phyloP scores from a whole-genome alignment of 2,329 filamentous ascomycete species.

The Fusarium sp. region DNA sequence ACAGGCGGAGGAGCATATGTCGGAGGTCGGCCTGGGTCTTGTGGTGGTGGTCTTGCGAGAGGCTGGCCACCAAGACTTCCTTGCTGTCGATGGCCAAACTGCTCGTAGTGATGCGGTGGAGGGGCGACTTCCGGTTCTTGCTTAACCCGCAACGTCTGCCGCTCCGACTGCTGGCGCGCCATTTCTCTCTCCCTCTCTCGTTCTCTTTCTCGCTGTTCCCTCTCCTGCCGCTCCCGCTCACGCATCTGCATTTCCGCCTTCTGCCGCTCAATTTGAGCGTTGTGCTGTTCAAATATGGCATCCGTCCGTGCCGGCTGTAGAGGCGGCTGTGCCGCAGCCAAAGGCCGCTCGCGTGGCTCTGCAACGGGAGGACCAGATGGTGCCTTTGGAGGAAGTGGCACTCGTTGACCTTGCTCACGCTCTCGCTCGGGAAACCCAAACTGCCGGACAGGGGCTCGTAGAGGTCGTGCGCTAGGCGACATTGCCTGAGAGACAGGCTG shows the following conservation, averaged over 20 bases:
- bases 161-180: slow-evolving; percentile 45
- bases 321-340: slow-evolving; percentile 52
- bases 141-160: slow-evolving; percentile 56
- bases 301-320: slow-evolving; percentile 50
- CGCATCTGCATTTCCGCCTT: slow-evolving; percentile 49
- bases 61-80: slow-evolving; percentile 54
- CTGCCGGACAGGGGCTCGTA: slow-evolving; percentile 56
- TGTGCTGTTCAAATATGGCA: slow-evolving; percentile 47
- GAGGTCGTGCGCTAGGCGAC: slow-evolving; percentile 59
- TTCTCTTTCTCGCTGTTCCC: slow-evolving; percentile 39
- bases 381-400: slow-evolving; percentile 56
- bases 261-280: slow-evolving; percentile 47
- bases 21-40: slow-evolving; percentile 58
- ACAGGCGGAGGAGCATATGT: slow-evolving; percentile 44
- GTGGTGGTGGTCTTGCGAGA: slow-evolving; percentile 53
- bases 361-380: slow-evolving; percentile 45
- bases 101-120: slow-evolving; percentile 58
- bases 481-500: slow-evolving; percentile 58
- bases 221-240: slow-evolving; percentile 41
- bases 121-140: slow-evolving; percentile 61
- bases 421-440: slow-evolving; percentile 60
- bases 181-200: slow-evolving; percentile 46
- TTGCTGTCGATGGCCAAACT: slow-evolving; percentile 55
- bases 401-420: slow-evolving; percentile 50
- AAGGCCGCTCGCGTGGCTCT: slow-evolving; percentile 51